Evolutionary conservation across 1,139 yeast genomes (phyloP), one percentile per base, ranked within the genome.

Genomic region (Hemisphaericaspora xylanilytica): DNA sequence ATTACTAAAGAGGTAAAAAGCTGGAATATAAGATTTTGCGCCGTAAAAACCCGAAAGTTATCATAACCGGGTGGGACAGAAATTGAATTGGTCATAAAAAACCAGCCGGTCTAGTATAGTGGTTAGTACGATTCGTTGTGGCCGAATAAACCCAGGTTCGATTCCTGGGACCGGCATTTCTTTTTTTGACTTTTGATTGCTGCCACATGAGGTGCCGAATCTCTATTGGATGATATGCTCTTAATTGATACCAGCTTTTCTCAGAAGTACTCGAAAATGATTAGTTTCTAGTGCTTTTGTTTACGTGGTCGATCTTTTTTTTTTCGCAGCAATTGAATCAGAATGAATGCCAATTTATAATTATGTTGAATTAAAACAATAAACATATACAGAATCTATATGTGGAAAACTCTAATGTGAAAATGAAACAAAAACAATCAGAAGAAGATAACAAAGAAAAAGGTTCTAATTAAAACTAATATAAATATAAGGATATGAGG

Each of bases 101-200:
- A n/a, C n/a, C 11, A 29, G 46, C 46, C 44, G 40, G 38, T 33
- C 38, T 43, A 38, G 46, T 43, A 41, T 43, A 43, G 40, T 43
- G 46, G 44, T 39, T 15, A 43, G 42, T 41, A 43, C 41, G 32
- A 39, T 22, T 38, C 46, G 46, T 43, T 43, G 46, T 43, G 46
- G 46, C 46, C 46, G 46, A 38, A 22, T 39, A 38, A 36, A 43
- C 40, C 43, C 42, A 43, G 38, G 46, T 43, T 43, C 45, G 46
- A 43, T 40, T 43, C 46, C 39, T 43, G 46, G 43, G 38, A 37
- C 37, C 40, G 44, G 46, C 46, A 43, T 4, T 11, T 12, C 4
- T 35, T 35, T 22, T 16, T 20, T 20, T 20, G 21, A n/a, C n/a
- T n/a, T n/a, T n/a, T n/a, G n/a, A n/a, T n/a, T n/a, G n/a, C n/a